Percentiles rank a stretch among this genome's conserved stretches.
These are phyloP conservation scores for Alternaria angustiovoidea DNA, from an alignment of 2,329 filamentous ascomycete species.

Conservation along the genomic window DNA sequence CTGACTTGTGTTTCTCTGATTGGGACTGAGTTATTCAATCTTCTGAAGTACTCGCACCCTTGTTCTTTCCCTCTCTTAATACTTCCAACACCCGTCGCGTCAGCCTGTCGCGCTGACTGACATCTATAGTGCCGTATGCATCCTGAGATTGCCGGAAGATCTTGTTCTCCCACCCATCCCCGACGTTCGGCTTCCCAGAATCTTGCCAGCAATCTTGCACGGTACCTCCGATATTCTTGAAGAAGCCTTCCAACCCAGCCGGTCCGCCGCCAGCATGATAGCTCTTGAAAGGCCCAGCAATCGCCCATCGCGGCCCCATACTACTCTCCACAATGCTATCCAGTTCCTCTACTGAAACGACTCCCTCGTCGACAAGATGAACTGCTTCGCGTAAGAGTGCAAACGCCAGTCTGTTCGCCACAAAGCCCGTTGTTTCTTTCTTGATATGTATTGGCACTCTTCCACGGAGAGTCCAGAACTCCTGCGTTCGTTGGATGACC, in stretches of 20 bases:
- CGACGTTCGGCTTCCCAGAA: constrained; percentile 54
- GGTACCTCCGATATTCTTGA: constrained; percentile 65
- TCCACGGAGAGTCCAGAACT: constrained; percentile 56
- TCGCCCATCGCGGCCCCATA: constrained; percentile 38
- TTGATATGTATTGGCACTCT: constrained; percentile 60
- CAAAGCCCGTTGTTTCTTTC: constrained; percentile 64
- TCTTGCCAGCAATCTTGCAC: constrained; percentile 64
- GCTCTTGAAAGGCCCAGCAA: constrained; percentile 63
- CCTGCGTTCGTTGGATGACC: constrained; percentile 52
- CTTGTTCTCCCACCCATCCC: constrained; percentile 56
- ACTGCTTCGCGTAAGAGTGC: constrained; percentile 65
- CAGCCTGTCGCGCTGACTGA: constrained; percentile 51
- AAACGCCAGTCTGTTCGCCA: constrained; percentile 66
- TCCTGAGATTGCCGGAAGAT: constrained; percentile 57
- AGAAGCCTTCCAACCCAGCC: constrained; percentile 61
- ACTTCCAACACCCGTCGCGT: constrained; percentile 55
- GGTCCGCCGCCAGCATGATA: constrained; percentile 67
- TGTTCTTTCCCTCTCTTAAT: constrained; percentile 41
- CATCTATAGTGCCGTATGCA: constrained; percentile 57
- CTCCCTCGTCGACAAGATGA: constrained; percentile 61
- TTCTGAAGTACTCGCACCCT: neutral
- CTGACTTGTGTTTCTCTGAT: neutral
- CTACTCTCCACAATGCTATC: constrained; percentile 56
- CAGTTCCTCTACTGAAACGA: constrained; percentile 62
- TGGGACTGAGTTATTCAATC: neutral